phyloP scores from a whole-genome alignment of 2,329 filamentous ascomycete genomes.

The Cytospora piceae region DNA sequence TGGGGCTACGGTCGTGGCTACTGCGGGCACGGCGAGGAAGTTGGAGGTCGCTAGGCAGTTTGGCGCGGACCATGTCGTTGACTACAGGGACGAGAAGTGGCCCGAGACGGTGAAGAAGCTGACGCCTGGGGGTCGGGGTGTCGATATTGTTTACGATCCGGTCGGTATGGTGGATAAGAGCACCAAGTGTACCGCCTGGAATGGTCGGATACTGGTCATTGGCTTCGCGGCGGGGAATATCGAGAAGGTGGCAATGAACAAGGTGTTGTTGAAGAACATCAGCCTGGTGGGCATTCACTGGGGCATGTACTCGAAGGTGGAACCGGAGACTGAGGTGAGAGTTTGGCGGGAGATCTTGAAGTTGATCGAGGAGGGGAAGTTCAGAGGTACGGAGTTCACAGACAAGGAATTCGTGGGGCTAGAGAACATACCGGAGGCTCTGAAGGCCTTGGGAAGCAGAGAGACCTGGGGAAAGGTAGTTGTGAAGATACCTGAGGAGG shows the following conservation, averaged over 20 bases:
- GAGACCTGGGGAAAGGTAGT: constrained; percentile 98
- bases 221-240: constrained; percentile 87
- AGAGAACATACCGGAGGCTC: constrained; percentile 74
- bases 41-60: constrained; percentile 76
- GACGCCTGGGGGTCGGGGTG: constrained; percentile 71
- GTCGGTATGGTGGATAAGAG: constrained; percentile 87
- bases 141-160: constrained; percentile 94
- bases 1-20: constrained; percentile 91
- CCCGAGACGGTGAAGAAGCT: constrained; percentile 74
- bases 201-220: constrained; percentile 83
- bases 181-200: constrained; percentile 93
- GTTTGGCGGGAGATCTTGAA: constrained; percentile 86
- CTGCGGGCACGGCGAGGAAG: constrained; percentile 80
- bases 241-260: constrained; percentile 91
- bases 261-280: constrained; percentile 92
- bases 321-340: constrained; percentile 68
- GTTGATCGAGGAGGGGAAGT: constrained; percentile 77
- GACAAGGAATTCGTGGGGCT: constrained; percentile 83
- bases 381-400: constrained; percentile 79
- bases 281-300: constrained; percentile 88
- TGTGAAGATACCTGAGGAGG: constrained; percentile 76
- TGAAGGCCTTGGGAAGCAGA: constrained; percentile 76
- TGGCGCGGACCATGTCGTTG: constrained; percentile 81
- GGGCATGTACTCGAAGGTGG: constrained; percentile 79
- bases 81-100: constrained; percentile 71